Evolutionary conservation across 495 filamentous ascomycete genomes (phyloP), one percentile per base, ranked within the genome.

Genomic region (Aspergillus olivimuriae): DNA sequence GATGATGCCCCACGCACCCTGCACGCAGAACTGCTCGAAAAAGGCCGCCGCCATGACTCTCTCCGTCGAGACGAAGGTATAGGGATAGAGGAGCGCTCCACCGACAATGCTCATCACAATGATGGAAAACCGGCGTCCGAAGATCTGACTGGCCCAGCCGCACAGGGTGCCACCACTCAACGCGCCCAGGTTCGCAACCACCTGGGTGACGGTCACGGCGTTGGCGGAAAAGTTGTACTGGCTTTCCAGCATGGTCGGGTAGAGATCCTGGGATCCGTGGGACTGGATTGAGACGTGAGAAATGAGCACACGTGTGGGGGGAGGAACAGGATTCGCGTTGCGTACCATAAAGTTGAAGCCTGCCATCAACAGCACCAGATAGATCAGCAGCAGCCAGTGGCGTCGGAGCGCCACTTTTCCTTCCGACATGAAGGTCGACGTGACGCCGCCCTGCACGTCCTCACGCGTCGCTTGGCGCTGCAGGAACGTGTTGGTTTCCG

Each of bases 241-340:
- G 53, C 81, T 83, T 39, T 76, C 57, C 10, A 95, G 61, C 79
- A 95, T 81, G 10, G 86, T 90, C 0, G 89, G 89, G 58, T 94
- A 95, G 15, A 94, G 67, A 63, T 95, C 89, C 61, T 95, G 89
- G 4, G 85, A 89, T 47, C 89, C 89, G 56, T 95, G 89, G 17
- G 86, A 89, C 76, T 80, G 45, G 26, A 20, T 0, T n/a, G n/a
- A n/a, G n/a, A n/a, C n/a, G n/a, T n/a, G n/a, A n/a, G n/a, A n/a
- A n/a, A n/a, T n/a, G n/a, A n/a, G n/a, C n/a, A n/a, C n/a, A n/a
- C n/a, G n/a, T n/a, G n/a, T n/a, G n/a, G n/a, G n/a, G n/a, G n/a
- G n/a, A n/a, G 37, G 34, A 3, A 20, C 21, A 11, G 20, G 16
- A 23, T 38, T 17, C 4, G 24, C 24, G 24, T 28, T 28, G 24